These are phyloP conservation scores for Coccomyxa sp. DNA, from an alignment of 139 green algal species.

Conservation along the genomic window DNA sequence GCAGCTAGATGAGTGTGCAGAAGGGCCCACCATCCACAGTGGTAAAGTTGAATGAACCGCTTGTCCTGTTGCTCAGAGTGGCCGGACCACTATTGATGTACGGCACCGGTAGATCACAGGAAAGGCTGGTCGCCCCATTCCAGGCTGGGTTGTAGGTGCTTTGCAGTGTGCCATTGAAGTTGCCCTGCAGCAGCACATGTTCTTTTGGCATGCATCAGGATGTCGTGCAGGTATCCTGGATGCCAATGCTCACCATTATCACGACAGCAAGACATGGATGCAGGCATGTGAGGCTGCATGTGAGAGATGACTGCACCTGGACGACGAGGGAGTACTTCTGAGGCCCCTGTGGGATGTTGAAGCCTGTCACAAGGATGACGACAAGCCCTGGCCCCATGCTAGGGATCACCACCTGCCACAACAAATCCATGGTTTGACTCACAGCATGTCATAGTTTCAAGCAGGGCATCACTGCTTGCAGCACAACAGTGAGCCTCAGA, in stretches of 20 bases:
- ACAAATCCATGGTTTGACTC: too few species aligned
- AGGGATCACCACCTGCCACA: conserved; percentile 28
- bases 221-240: too few species aligned
- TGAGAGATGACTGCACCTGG: conserved; percentile 21
- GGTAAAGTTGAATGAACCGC: too few species aligned
- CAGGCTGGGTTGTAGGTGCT: conserved; percentile 44
- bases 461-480: too few species aligned
- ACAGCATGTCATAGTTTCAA: too few species aligned
- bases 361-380: conserved; percentile 45
- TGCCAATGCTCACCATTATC: too few species aligned
- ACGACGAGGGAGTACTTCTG: conserved; percentile 75
- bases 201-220: too few species aligned
- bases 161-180: conserved; percentile 34
- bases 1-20: too few species aligned
- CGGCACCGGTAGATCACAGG: background rate
- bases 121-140: background rate
- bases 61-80: background rate
- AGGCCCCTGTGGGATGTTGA: conserved; percentile 15
- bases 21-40: too few species aligned
- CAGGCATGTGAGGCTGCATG: too few species aligned
- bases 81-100: conserved; percentile 3
- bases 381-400: conserved; percentile 54
- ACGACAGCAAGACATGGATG: too few species aligned
- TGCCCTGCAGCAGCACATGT: conserved; percentile 23
- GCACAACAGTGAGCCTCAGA: too few species aligned